phyloP scores from a whole-genome alignment of 441 rosid species.

The Euphorbia schlechtendalii region DNA sequence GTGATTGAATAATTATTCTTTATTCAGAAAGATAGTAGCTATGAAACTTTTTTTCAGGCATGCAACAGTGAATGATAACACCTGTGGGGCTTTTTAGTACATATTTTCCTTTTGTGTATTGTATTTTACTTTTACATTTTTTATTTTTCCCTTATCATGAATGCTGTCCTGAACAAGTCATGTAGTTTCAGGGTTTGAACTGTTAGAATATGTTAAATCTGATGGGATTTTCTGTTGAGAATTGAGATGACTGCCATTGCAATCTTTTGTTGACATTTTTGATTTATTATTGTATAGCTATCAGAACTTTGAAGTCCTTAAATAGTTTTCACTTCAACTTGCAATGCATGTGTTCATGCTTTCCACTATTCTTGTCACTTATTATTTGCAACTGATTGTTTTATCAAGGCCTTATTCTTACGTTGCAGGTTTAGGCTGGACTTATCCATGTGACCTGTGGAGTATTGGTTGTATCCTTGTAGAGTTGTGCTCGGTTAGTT shows the following conservation, averaged over 20 bases:
- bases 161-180: not conserved
- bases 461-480: conserved; percentile 74
- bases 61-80: not conserved
- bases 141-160: not conserved
- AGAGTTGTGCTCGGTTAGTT: conserved; percentile 66
- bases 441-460: conserved; percentile 86
- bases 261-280: not conserved
- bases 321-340: not conserved
- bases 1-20: not conserved
- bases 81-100: not conserved
- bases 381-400: not conserved
- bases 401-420: conserved; percentile 3
- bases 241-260: not conserved
- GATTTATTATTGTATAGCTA: not conserved
- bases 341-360: not conserved
- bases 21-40: too few species aligned
- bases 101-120: not conserved
- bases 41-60: not conserved
- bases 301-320: not conserved
- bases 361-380: not conserved
- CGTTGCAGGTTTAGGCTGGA: conserved; percentile 79
- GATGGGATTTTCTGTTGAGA: too few species aligned
- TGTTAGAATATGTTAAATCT: not conserved
- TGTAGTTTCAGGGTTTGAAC: not conserved
- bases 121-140: not conserved